These are phyloP conservation scores for Cutaneotrichosporon mucoides DNA, from an alignment of 1,284 basidiomycete species.

Conservation along the genomic window DNA sequence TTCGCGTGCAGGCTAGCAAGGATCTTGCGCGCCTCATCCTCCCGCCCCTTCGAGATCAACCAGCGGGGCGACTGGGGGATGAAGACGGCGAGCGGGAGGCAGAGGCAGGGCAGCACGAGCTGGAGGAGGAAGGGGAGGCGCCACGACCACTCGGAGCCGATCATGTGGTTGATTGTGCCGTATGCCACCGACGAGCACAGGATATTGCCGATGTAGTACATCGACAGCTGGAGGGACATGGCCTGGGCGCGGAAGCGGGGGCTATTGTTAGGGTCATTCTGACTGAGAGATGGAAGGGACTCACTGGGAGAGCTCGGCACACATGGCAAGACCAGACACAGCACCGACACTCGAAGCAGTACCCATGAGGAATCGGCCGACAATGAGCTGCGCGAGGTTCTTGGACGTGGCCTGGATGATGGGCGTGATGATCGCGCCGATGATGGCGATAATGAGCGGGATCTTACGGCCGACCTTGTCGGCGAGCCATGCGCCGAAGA, in stretches of 20 bases:
- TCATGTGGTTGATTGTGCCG: slow-evolving; percentile 3
- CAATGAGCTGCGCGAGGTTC: slow-evolving; percentile 6
- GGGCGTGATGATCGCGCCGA: slow-evolving; percentile 8
- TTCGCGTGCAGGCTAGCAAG: slow-evolving; percentile 34
- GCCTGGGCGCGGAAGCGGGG: slow-evolving; percentile 10
- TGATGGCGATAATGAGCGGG: slow-evolving; percentile 8
- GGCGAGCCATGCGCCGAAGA: slow-evolving; percentile 5
- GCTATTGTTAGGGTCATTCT: not conserved
- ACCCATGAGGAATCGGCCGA: slow-evolving; percentile 11
- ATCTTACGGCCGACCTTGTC: slow-evolving; percentile 13
- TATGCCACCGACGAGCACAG: slow-evolving; percentile 7
- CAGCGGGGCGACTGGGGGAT: slow-evolving; percentile 67
- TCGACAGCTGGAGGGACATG: slow-evolving; percentile 10
- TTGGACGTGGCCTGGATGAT: slow-evolving; percentile 8
- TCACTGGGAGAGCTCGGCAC: slow-evolving; percentile 7
- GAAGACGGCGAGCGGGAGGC: slow-evolving; percentile 56
- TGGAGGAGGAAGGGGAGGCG: slow-evolving; percentile 50
- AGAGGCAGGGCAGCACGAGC: slow-evolving; percentile 59
- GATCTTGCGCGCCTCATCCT: slow-evolving; percentile 31
- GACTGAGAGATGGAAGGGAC: no score
- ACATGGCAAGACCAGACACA: slow-evolving; percentile 8
- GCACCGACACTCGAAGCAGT: slow-evolving; percentile 5
- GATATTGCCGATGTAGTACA: slow-evolving; percentile 12
- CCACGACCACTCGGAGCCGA: slow-evolving; percentile 4
- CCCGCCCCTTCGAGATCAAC: slow-evolving; percentile 54